Conservation (phyloP, 2,329 filamentous ascomycete genomes). For the Harringtonia aguacate region DNA sequence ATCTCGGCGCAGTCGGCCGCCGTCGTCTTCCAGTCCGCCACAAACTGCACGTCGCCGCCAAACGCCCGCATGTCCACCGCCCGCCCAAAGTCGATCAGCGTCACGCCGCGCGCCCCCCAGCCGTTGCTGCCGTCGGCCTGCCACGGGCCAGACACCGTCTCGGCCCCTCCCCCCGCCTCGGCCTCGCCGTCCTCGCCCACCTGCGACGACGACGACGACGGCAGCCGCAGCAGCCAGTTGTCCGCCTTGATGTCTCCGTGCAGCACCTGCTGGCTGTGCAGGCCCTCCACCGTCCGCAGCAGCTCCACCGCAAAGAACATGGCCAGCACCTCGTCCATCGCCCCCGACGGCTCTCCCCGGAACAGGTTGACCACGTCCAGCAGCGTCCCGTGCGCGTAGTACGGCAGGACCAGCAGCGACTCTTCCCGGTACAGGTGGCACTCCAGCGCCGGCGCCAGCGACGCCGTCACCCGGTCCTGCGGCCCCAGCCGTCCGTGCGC, state of each 20-base stretch:
- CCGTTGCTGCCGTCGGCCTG: constrained; percentile 61
- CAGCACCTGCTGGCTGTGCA: constrained; percentile 69
- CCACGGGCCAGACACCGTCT: constrained; percentile 51
- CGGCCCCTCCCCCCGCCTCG: constrained; percentile 13
- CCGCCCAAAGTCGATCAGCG: constrained; percentile 89
- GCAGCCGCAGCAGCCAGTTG: constrained; percentile 84
- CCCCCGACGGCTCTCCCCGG: constrained; percentile 56
- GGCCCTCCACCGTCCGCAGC: constrained; percentile 75
- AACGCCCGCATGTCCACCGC: constrained; percentile 91
- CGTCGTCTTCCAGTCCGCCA: constrained; percentile 89
- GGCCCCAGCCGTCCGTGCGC: constrained; percentile 66
- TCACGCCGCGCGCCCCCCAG: constrained; percentile 71
- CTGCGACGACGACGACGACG: constrained; percentile 37
- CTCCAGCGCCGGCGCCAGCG: constrained; percentile 74
- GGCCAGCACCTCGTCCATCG: constrained; percentile 81
- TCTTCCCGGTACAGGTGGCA: constrained; percentile 88
- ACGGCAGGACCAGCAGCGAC: constrained; percentile 80
- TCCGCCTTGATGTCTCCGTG: constrained; percentile 95
- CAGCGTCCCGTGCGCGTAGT: constrained; percentile 78
- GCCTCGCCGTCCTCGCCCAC: constrained; percentile 12
- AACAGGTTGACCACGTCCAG: constrained; percentile 91
- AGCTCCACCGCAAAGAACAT: constrained; percentile 96
- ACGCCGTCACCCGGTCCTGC: constrained; percentile 60
- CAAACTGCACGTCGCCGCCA: constrained; percentile 65
- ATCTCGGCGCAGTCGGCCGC: constrained; percentile 91